Evolutionary conservation across 2,329 filamentous ascomycete species (phyloP).

Genomic region (Phaeosphaeriaceae sp.): DNA sequence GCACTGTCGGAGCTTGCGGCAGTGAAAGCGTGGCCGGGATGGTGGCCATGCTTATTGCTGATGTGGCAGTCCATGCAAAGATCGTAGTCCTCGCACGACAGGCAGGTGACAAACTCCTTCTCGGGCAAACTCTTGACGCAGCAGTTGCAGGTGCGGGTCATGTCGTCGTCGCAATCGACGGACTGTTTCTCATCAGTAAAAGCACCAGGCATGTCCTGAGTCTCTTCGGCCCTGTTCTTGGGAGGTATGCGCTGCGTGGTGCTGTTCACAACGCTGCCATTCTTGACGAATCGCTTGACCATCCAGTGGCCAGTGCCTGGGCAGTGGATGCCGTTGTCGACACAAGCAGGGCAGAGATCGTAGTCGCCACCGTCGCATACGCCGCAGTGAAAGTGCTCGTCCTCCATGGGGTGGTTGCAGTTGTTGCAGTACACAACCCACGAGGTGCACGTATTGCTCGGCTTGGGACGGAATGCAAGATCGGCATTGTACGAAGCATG

Average conservation of each 20-base stretch:
- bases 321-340: slow-evolving; percentile 78
- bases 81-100: slow-evolving; percentile 86
- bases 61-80: slow-evolving; percentile 85
- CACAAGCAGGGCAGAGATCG: slow-evolving; percentile 84
- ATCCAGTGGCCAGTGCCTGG: slow-evolving; percentile 85
- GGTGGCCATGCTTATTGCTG: slow-evolving; percentile 82
- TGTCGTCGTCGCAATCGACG: slow-evolving; percentile 43
- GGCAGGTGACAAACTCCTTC: slow-evolving; percentile 83
- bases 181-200: slow-evolving; percentile 55
- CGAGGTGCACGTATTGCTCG: slow-evolving; percentile 47
- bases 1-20: slow-evolving; percentile 69
- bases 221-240: slow-evolving; percentile 57
- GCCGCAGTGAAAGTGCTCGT: slow-evolving; percentile 92
- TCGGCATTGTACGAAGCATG: slow-evolving; percentile 32
- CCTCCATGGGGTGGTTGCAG: slow-evolving; percentile 79
- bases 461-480: slow-evolving; percentile 51
- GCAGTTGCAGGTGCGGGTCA: slow-evolving; percentile 74
- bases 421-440: slow-evolving; percentile 95
- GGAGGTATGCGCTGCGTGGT: slow-evolving; percentile 80
- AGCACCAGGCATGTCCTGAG: slow-evolving; percentile 53
- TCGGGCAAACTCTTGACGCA: slow-evolving; percentile 77
- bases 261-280: slow-evolving; percentile 83
- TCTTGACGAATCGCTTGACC: slow-evolving; percentile 84
- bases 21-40: slow-evolving; percentile 83
- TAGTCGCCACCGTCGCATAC: slow-evolving; percentile 94